Conservation (phyloP, 1,139 yeast genomes). For the Suhomyces maxii region DNA sequence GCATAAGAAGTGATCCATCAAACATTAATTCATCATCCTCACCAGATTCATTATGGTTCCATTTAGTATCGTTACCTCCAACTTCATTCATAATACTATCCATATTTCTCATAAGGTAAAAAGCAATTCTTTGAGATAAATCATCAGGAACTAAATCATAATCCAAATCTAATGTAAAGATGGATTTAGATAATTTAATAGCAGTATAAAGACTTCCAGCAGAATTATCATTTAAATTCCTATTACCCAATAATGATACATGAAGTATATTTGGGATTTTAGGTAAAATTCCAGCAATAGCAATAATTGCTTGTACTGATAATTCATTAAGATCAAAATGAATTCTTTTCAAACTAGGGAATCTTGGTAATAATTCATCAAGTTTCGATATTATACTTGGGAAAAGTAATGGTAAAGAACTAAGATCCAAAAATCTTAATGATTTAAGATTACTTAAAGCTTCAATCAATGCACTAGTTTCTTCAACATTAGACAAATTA, state of each 20-base stretch:
- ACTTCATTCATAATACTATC: slow-evolving; percentile 55
- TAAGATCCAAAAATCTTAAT: slow-evolving; percentile 72
- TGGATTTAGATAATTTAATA: slow-evolving; percentile 60
- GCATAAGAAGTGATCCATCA: slow-evolving; percentile 43
- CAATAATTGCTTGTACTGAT: slow-evolving; percentile 59
- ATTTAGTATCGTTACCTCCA: slow-evolving; percentile 24
- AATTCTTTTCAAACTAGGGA: slow-evolving; percentile 63
- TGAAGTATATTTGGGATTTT: slow-evolving; percentile 71
- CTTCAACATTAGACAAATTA: slow-evolving; percentile 52
- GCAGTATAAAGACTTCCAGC: slow-evolving; percentile 72
- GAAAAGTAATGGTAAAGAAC: slow-evolving; percentile 70
- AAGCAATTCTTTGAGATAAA: slow-evolving; percentile 74
- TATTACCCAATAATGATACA: slow-evolving; percentile 71
- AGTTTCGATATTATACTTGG: slow-evolving; percentile 68
- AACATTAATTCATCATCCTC: slow-evolving; percentile 50
- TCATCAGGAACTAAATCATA: slow-evolving; percentile 66
- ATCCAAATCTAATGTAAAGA: slow-evolving; percentile 74
- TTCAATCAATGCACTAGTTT: slow-evolving; percentile 52
- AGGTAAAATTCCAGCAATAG: slow-evolving; percentile 69
- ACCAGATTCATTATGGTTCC: slow-evolving; percentile 25
- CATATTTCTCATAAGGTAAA: slow-evolving; percentile 82
- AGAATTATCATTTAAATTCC: slow-evolving; percentile 54
- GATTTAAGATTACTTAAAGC: slow-evolving; percentile 53
- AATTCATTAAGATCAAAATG: slow-evolving; percentile 78
- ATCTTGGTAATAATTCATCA: slow-evolving; percentile 63